Evolutionary conservation across 2,329 filamentous ascomycete species (phyloP).

Genomic region (Monilinia fructicola): DNA sequence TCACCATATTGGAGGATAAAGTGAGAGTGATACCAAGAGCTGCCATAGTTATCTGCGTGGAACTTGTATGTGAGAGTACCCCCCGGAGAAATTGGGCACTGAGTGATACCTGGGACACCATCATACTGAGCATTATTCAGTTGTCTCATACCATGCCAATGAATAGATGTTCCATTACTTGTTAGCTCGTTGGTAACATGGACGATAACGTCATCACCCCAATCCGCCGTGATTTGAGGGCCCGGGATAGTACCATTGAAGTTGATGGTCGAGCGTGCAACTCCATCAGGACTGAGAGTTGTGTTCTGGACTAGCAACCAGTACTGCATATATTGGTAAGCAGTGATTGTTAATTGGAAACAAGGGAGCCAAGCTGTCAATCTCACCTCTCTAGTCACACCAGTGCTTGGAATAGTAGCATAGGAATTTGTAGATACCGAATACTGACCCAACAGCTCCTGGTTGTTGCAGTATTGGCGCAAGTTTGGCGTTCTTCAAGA

Average conservation of each 20-base stretch:
- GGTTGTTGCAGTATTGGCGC: constrained; percentile 38
- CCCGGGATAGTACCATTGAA: constrained; percentile 43
- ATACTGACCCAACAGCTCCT: constrained; percentile 39
- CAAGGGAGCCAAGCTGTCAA: too few species aligned
- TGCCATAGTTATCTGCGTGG: constrained; percentile 38
- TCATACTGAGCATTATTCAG: constrained; percentile 43
- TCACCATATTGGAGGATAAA: constrained; percentile 47
- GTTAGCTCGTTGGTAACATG: constrained; percentile 41
- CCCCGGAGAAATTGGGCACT: constrained; percentile 48
- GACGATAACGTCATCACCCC: constrained; percentile 39
- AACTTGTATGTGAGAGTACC: constrained; percentile 42
- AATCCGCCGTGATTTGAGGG: constrained; percentile 44
- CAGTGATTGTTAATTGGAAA: background rate
- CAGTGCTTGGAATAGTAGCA: constrained; percentile 38
- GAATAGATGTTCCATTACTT: constrained; percentile 50
- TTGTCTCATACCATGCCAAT: constrained; percentile 53
- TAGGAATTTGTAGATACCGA: constrained; percentile 39
- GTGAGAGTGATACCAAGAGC: constrained; percentile 53
- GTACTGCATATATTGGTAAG: constrained; percentile 27
- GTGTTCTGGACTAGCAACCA: constrained; percentile 34
- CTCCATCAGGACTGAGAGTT: constrained; percentile 44
- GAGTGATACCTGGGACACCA: constrained; percentile 47
- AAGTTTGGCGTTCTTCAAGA: constrained; percentile 30
- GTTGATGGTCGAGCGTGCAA: constrained; percentile 52
- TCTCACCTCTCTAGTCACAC: constrained; percentile 38